Evolutionary conservation across 495 filamentous ascomycete genomes (phyloP), one percentile per base, ranked within the genome.

Genomic region (Podospora bellae-mahoneyi): DNA sequence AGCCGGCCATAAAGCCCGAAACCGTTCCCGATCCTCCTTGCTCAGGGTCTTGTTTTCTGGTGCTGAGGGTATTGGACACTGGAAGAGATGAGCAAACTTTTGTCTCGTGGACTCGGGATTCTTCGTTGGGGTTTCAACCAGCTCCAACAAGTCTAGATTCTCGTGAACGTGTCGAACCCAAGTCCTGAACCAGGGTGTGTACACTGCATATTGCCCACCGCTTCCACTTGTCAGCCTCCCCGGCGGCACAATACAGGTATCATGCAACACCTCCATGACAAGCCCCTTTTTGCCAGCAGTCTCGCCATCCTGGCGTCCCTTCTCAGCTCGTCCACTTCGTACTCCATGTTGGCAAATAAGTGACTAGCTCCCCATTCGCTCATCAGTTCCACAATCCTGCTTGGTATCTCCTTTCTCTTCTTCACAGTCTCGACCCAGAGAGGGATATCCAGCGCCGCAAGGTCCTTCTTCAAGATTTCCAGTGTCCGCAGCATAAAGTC

Each of bases 171-270:
- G 87, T 5, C 84, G 81, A 23, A 92, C 72, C 93, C 93, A 97
- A 0, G 90, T 73, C 18, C 88, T 79, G 73, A 84, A 94, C 92
- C 92, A 97, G 0, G 93, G 93, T 2, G 79, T 88, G 69, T 94
- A 97, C 1, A 97, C 91, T 0, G 91, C 84, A 74, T 96, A 97
- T 76, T 94, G 92, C 23, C 85, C 90, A 9, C 92, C 91, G 5
- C 79, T 81, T 9, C 89, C 86, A 9, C 82, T 90, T 6, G 71
- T 72, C 23, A 97, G 74, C 60, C 80, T 76, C 0, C 91, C 92
- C 0, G 94, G 93, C 2, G 85, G 81, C 4, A 97, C 92, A 16
- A 96, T 86, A 65, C 92, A 95, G 6, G 90, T 90, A 78, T 97
- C 94, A 68, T 92, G 91, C 0, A 88, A 82, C 0, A 87, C 82